Base-by-base conservation (phyloP, 208 protist genomes). In the Wallacemonas sp. region DNA sequence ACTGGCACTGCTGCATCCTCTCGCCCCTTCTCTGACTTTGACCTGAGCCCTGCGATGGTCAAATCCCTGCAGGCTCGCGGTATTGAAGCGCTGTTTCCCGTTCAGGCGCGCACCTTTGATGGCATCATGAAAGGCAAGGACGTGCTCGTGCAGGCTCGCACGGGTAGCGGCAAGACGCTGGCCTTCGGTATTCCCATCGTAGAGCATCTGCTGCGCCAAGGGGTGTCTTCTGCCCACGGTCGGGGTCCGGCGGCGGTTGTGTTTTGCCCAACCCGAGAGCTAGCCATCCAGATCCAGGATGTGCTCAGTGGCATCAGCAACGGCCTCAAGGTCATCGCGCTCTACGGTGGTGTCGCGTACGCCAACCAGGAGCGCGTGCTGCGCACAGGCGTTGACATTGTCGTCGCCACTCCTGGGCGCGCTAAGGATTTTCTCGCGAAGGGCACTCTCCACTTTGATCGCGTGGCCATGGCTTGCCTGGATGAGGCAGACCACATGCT, bases 401-500 rank as follows among this genome's bases (percentile, higher is more conserved):
- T 99, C 9, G 96, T 99, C 33, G 97, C 93, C 44, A 99, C 99
- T 11, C 98, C 99, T 2, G 99, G 99, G 14, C 81, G 98, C 42
- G 88, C 99, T n/a, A 91, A 99, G 77, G 98, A 99, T 60, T 97
- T 99, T 62, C 91, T 99, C 59, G 95, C 99, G 66, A 94, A 99
- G 79, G 98, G 95, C 2, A 94, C 81, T 24, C 63, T 86, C 11
- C 94, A 94, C 75, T 91, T 99, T 68, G 84, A 91, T 53, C 82
- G 82, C 46, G 74, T 97, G 11, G 80, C 83, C 53, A 92, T 98
- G 51, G 90, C 98, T 31, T 97, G 99, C 49, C 85, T 99, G 1
- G 99, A 99, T 80, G 99, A 99, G 82, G 98, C 98, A 5, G 98
- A 99, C 73, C 83, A 97, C 54, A 98, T 99, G 79, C 84, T 99